These are phyloP conservation scores for Sclerotinia trifoliorum DNA, from an alignment of 2,329 filamentous ascomycete genomes.

Conservation along the genomic window DNA sequence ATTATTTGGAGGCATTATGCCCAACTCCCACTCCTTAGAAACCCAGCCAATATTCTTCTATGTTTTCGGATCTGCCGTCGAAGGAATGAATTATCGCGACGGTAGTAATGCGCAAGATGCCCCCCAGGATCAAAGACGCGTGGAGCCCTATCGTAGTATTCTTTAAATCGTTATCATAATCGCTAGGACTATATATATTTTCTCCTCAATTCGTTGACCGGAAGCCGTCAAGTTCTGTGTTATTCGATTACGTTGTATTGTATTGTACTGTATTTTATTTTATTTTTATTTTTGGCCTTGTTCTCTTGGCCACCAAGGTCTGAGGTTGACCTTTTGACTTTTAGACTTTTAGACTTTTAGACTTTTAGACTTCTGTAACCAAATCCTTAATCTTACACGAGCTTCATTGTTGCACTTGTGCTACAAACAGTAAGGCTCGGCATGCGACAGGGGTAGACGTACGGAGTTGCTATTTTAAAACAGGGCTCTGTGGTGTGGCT, in stretches of 20 bases:
- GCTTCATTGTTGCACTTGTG: constrained; percentile 10
- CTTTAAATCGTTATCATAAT: constrained; percentile 30
- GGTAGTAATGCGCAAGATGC: constrained; percentile 13
- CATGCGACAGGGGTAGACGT: constrained; percentile 12
- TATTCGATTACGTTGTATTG: neutral
- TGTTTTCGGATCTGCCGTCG: constrained; percentile 9
- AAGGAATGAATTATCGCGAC: constrained; percentile 17
- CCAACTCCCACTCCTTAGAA: constrained; percentile 29
- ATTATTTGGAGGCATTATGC: constrained; percentile 50
- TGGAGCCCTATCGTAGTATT: constrained; percentile 16
- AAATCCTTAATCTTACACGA: constrained; percentile 18
- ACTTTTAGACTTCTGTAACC: constrained; percentile 18
- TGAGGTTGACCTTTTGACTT: constrained; percentile 12
- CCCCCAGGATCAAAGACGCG: constrained; percentile 21
- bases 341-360: constrained; percentile 15
- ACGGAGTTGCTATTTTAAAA: constrained; percentile 21
- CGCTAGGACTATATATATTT: neutral
- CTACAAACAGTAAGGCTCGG: constrained; percentile 11
- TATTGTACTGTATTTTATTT: neutral
- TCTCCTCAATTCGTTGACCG: neutral
- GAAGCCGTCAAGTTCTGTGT: neutral
- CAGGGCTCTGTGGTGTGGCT: constrained; percentile 22
- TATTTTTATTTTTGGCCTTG: neutral
- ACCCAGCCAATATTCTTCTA: neutral
- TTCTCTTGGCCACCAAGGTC: neutral